Evolutionary conservation across 2,329 filamentous ascomycete species (phyloP).

Genomic region (Calonectria pteridis): DNA sequence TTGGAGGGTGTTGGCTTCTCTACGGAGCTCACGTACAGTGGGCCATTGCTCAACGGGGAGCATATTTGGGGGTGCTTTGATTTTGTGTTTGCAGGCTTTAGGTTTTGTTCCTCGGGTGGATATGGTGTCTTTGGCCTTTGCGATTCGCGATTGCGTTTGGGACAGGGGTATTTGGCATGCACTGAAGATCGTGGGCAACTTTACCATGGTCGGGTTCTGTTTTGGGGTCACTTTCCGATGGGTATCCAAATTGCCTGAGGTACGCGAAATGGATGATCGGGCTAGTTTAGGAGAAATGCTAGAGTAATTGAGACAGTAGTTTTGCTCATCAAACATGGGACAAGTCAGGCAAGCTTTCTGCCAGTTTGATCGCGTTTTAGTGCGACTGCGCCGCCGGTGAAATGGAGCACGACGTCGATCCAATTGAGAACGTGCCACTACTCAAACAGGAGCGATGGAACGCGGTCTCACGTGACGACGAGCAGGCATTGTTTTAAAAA

Average conservation of each 20-base stretch:
- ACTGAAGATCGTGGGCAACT: background rate
- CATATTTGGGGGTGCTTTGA: background rate
- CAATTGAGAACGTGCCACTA: background rate
- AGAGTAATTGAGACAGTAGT: background rate
- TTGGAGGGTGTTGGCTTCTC: too few species aligned
- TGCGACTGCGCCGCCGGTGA: background rate
- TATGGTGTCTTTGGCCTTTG: slow-evolving; percentile 2
- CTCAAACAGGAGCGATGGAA: background rate
- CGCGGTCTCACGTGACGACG: background rate
- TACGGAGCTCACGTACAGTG: background rate
- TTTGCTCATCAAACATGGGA: background rate
- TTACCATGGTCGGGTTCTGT: background rate
- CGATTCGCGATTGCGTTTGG: background rate
- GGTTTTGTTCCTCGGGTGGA: background rate
- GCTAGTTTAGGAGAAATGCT: background rate
- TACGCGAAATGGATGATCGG: background rate
- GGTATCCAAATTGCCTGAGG: background rate
- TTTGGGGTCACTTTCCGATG: slow-evolving; percentile 4
- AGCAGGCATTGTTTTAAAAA: slow-evolving; percentile 4
- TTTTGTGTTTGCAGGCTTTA: background rate
- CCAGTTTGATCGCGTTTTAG: background rate
- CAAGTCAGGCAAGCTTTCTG: background rate
- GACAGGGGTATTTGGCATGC: background rate
- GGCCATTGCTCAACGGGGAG: background rate
- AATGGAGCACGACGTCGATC: background rate